A percentile compares a stretch with the other conserved stretches of the same genome.
These are phyloP conservation scores for Cadophora gregata DNA, from an alignment of 2,329 filamentous ascomycete genomes.

Conservation along the genomic window DNA sequence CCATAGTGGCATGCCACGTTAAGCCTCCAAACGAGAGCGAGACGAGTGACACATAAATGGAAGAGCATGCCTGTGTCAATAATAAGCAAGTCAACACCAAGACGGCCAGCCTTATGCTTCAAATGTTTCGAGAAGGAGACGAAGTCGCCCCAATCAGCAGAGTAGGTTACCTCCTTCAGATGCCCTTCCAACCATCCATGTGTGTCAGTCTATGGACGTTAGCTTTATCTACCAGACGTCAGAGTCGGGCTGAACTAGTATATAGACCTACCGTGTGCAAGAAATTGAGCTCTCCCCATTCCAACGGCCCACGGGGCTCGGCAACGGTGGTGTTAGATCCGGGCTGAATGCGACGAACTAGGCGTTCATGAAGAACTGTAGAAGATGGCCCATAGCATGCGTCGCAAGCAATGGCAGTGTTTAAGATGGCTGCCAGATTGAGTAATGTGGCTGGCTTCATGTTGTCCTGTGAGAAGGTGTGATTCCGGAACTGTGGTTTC, in stretches of 20 bases:
- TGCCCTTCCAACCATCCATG: conserved; percentile 89
- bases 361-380: conserved; percentile 52
- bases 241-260: background rate
- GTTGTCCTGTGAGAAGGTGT: background rate
- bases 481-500: background rate
- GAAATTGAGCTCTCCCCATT: conserved; percentile 42
- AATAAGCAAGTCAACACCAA: conserved; percentile 80
- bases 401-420: conserved; percentile 47
- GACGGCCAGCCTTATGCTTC: conserved; percentile 74
- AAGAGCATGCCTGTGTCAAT: conserved; percentile 74
- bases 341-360: conserved; percentile 56
- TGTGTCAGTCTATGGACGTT: conserved; percentile 34
- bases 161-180: conserved; percentile 86
- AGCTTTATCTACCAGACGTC: too few relatives aligned
- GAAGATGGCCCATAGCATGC: conserved; percentile 51
- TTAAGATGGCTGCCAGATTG: background rate
- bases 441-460: background rate
- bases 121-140: conserved; percentile 87
- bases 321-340: conserved; percentile 51
- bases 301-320: conserved; percentile 47
- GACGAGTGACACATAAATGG: too few relatives aligned
- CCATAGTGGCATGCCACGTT: too few relatives aligned
- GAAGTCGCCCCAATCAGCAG: conserved; percentile 96
- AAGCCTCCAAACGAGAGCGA: too few relatives aligned
- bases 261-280: conserved; percentile 36